Evolutionary conservation across 345 rosid species (phyloP).

Genomic region (Mangifera indica): DNA sequence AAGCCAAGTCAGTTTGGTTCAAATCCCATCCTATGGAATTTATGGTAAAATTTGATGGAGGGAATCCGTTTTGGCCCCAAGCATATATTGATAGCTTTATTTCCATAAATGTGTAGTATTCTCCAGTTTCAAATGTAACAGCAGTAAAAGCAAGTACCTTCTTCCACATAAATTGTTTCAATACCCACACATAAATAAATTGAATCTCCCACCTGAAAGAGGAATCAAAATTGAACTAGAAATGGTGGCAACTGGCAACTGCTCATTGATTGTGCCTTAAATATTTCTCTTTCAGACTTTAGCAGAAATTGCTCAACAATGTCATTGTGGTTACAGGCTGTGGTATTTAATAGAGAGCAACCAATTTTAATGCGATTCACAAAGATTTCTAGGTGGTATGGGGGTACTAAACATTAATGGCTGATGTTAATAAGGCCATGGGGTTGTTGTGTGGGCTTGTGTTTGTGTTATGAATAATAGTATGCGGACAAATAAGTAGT

Average conservation of each 20-base stretch:
- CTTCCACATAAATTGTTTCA: neutral
- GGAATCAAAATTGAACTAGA: slow-evolving; percentile 23
- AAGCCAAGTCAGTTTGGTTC: no score
- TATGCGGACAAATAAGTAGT: no score
- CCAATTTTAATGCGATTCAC: neutral
- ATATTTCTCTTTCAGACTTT: neutral
- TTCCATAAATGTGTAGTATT: no score
- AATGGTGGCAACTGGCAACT: neutral
- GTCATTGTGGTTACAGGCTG: slow-evolving; percentile 22
- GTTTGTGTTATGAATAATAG: neutral
- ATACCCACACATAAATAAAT: neutral
- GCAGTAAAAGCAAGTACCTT: neutral
- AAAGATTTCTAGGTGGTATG: neutral
- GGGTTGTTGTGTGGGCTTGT: slow-evolving; percentile 23
- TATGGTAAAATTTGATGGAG: no score
- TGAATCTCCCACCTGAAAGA: neutral
- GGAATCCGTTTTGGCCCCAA: no score
- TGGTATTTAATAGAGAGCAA: slow-evolving; percentile 25
- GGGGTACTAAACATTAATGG: slow-evolving; percentile 23
- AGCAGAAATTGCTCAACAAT: slow-evolving; percentile 7
- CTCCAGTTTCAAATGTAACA: no score
- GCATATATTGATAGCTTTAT: no score
- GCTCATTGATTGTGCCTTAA: slow-evolving; percentile 4
- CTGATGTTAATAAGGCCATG: slow-evolving; percentile 18
- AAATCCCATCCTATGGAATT: no score